Conservation (phyloP, 768 basidiomycete genomes). For the Suillus paluster region DNA sequence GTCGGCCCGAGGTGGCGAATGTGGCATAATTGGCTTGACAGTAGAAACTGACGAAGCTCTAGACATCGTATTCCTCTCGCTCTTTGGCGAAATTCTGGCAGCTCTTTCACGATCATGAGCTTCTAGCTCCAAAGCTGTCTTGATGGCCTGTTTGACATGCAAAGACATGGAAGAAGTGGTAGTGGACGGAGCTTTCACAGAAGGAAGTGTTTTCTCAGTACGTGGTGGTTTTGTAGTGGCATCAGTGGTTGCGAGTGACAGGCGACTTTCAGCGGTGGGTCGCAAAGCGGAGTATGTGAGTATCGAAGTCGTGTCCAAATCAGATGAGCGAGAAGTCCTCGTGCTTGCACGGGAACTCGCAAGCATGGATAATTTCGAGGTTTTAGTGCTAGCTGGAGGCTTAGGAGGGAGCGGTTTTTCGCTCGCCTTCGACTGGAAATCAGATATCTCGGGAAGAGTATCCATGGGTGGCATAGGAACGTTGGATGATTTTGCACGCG, state of each 20-base stretch:
- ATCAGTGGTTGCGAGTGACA: constrained; percentile 33
- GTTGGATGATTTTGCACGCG: constrained; percentile 46
- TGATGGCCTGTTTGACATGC: constrained; percentile 66
- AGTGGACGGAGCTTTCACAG: constrained; percentile 29
- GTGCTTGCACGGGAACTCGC: constrained; percentile 67
- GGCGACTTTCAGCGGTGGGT: constrained; percentile 62
- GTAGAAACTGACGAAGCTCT: constrained; percentile 29
- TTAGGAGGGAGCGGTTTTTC: constrained; percentile 28
- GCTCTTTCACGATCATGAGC: constrained; percentile 44
- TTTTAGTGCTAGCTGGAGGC: constrained; percentile 38
- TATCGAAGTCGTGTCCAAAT: constrained; percentile 60
- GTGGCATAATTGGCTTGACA: constrained; percentile 20
- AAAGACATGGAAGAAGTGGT: constrained; percentile 58
- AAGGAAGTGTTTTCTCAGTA: constrained; percentile 31
- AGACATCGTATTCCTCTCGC: constrained; percentile 19
- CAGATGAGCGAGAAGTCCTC: constrained; percentile 58
- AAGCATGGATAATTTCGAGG: constrained; percentile 71
- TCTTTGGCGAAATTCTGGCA: constrained; percentile 4
- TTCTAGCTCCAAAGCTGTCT: constrained; percentile 68
- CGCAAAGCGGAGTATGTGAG: constrained; percentile 74
- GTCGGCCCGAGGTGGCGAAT: constrained; percentile 25
- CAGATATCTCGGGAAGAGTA: constrained; percentile 59
- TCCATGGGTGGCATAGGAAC: constrained; percentile 50
- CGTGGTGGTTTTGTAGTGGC: constrained; percentile 18
- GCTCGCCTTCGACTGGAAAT: constrained; percentile 53